Evolutionary conservation across 129 eudicot species (phyloP), one percentile per base, ranked within the genome.

Genomic region (Artemisia argyi): DNA sequence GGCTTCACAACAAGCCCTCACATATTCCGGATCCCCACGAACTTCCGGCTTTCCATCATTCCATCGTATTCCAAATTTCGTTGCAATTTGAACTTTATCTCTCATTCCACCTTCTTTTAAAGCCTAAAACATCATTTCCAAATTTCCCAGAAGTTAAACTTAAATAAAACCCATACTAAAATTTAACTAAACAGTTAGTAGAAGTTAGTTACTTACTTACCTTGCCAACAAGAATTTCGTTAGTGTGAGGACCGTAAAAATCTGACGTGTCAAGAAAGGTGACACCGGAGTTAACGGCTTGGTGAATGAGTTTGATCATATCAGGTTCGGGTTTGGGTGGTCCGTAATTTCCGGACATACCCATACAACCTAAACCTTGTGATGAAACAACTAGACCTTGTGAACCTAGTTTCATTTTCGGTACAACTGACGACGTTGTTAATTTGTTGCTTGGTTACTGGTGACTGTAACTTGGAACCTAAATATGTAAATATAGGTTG

Each of bases 71-170:
- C 96, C 96, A 61, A 84, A 89, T 77, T 89, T 89, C 35, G 86
- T 86, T 52, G 96, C 92, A 65, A 89, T 3, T 58, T 89, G 88
- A 59, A 89, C 88, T 57, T 86, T 55, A 48, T 84, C 86, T 26
- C 90, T 80, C 65, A 84, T 86, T 28, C 86, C 53, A 17, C 75
- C 78, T 66, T 80, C 73, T 76, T 86, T 89, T 76, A 86, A 73
- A 35, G 90, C 96, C 96, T 89, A 75, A 59, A 28, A 68, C 2
- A 52, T 49, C 57, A n/a, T 3, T 13, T 5, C 2, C n/a, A 13
- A 52, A 13, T 17, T 52, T 13, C 16, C 46, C 11, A 39, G 5
- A 39, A 39, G 5, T 18, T 2, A 5, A 35, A 35, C 8, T 35
- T 5, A 35, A 35, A 5, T 4, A 35, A 35, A 35, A 35, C 8